These are phyloP conservation scores for Aureobasidium sp. DNA, from an alignment of 2,329 filamentous ascomycete species.

Conservation along the genomic window DNA sequence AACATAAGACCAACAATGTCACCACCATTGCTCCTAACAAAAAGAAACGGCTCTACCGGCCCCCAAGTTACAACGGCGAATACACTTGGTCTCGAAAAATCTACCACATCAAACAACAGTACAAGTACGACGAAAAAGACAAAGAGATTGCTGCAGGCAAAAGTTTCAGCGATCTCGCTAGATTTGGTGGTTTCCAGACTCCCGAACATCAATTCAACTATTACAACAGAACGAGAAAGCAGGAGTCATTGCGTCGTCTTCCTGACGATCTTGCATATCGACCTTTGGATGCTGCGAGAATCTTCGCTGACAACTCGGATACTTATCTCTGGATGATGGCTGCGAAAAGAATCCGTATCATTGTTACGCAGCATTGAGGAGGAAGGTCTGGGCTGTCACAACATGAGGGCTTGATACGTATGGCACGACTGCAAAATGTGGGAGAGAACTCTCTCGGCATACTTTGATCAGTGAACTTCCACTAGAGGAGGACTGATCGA, in stretches of 20 bases:
- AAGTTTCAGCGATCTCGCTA: neutral
- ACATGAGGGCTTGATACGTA: neutral
- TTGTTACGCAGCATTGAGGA: constrained; percentile 2
- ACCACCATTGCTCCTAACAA: neutral
- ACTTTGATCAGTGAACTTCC: too few species aligned
- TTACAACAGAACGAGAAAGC: neutral
- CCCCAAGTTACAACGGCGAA: neutral
- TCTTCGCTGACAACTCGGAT: neutral
- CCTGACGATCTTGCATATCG: neutral
- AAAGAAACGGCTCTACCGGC: neutral
- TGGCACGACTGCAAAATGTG: too few species aligned
- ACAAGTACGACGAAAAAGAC: neutral
- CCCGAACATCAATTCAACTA: neutral
- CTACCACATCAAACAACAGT: neutral
- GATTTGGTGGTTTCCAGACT: neutral
- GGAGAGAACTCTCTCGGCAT: too few species aligned
- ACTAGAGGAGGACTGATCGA: too few species aligned
- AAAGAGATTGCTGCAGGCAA: neutral
- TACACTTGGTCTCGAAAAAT: neutral
- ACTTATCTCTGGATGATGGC: neutral
- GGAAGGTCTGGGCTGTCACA: neutral
- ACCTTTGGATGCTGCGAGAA: neutral
- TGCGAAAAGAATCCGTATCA: neutral
- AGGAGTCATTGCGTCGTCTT: neutral
- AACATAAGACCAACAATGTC: neutral